Base-by-base conservation (phyloP, 306 rosid genomes). In the Begonia fuchsioides region DNA sequence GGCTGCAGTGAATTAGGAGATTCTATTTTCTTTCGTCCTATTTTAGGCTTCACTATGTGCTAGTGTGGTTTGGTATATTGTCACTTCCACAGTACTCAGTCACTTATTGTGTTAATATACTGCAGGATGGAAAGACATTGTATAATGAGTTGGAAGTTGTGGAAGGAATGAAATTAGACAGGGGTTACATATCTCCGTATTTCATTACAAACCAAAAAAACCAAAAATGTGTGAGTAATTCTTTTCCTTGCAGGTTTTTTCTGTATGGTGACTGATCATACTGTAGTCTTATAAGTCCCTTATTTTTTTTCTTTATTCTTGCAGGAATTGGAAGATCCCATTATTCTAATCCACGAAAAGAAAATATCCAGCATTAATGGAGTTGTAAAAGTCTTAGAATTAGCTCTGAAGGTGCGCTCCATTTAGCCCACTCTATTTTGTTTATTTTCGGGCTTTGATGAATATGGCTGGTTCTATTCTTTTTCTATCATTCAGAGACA, bases 161-260 rank as follows among this genome's bases (percentile, higher is more conserved):
- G 26, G 98, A 90, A 73, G 98, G 98, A 44, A 90, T 90, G 98
- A 90, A 85, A 77, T 82, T 90, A 35, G 98, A 90, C 63, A 68
- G 98, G 63, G 98, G 98, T 52, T 90, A 81, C 48, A 90, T 90
- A 51, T 90, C 97, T 47, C 97, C 97, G 14, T 82, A 81, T 55
- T 90, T 90, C 65, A 77, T 84, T 32, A 90, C 97, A 17, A 84
- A 90, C 76, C 82, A 69, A 63, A 90, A 90, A 76, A 84, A 70
- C 49, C 97, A 90, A 72, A 90, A 81, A 81, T 90, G 97, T 60
- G 97, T 90, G 79, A 66, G 97, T 11, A 47, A 49, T 11, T 11
- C 44, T 13, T 47, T 45, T 67, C 38, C 19, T 12, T 38, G 10
- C 40, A 51, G 39, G 20, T 50, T 9, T 38, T 8, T 15, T 18